A percentile compares a stretch with the other conserved stretches of the same genome.
These are phyloP conservation scores for Colletotrichum sp. DNA, from an alignment of 2,329 filamentous ascomycete genomes.

Conservation along the genomic window DNA sequence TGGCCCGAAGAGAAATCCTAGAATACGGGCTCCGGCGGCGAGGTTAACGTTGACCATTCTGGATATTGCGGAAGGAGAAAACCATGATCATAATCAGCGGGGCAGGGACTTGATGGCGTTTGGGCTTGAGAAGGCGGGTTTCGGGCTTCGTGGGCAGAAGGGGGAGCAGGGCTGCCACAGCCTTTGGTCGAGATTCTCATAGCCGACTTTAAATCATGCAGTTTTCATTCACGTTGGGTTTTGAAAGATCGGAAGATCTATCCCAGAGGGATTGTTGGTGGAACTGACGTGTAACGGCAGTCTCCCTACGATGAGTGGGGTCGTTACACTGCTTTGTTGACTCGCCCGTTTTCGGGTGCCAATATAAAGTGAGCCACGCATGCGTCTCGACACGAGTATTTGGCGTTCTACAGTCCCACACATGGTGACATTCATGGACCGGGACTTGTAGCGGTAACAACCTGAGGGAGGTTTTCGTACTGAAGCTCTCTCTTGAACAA, in stretches of 20 bases:
- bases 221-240: neutral
- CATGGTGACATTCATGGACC: neutral
- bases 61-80: neutral
- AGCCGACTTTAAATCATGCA: neutral
- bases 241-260: neutral
- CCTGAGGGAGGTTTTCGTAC: neutral
- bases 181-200: neutral
- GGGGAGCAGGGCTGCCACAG: neutral
- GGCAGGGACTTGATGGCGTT: neutral
- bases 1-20: neutral
- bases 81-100: neutral
- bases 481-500: neutral
- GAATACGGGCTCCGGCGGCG: neutral
- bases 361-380: neutral
- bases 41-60: neutral
- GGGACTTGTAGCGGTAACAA: neutral
- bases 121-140: rapidly evolving
- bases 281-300: neutral
- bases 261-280: neutral
- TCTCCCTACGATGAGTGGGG: neutral
- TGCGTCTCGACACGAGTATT: neutral
- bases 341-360: neutral
- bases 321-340: neutral
- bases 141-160: neutral
- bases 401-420: neutral